Evolutionary conservation across 129 eudicot species (phyloP), one percentile per base, ranked within the genome.

Genomic region (Centaurea solstitialis): DNA sequence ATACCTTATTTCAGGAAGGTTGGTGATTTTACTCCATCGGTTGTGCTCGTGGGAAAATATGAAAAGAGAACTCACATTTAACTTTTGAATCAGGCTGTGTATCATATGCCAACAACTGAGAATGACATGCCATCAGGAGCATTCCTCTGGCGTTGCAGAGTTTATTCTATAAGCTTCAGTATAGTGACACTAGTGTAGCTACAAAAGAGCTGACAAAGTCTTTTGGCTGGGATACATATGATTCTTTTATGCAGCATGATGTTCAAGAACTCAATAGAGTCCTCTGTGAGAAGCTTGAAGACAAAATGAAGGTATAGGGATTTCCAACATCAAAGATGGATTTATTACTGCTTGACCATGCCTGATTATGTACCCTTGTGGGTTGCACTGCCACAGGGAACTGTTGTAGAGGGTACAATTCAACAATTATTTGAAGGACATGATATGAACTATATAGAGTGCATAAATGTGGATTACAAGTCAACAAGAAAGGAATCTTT

Each of bases 41-140:
- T 9, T 22, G 28, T 64, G 68, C 68, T 21, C 30, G 21, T 7
- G 22, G 68, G 9, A 64, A 61, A 18, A 18, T 21, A 64, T 64
- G 57, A 26, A 26, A 24, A 21, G 43, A 64, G 30, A 37, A 23
- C 85, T 77, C 73, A 38, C 70, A 20, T 38, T 76, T 66, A 26
- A 22, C 50, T 24, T 43, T 37, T 59, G 21, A 67, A 62, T 38
- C 83, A 91, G 97, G 93, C 97, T 68, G 97, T 91, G 30, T 91
- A 91, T 70, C 97, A 91, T 78, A 91, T 91, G 97, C 97, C 97
- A 33, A 91, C 97, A 53, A 89, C 97, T 37, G 97, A 91, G 89
- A 89, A 89, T 76, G 97, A 91, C 68, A 79, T 83, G 76, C 93
- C 97, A 35, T 72, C 91, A 11, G 93, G 79, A 91, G 93, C 86